Conservation (phyloP, 805 yeast species). For the fission yeast (Schizosaccharomyces pombe) region DNA sequence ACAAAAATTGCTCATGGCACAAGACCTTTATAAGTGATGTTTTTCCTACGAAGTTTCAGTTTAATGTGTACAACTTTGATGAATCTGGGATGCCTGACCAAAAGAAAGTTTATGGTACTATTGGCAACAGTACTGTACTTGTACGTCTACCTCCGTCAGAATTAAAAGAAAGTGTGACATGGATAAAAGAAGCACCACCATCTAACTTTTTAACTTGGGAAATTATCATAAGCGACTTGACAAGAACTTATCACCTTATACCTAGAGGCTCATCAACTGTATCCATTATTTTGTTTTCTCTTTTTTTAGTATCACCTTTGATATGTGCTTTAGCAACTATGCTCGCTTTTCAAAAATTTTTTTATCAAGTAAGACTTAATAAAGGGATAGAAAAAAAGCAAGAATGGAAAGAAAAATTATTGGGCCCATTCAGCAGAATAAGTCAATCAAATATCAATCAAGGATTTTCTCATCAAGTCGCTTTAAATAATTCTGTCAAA, state of each 20-base stretch:
- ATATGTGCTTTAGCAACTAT: not conserved
- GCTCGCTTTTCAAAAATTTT: not conserved
- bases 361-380: not conserved
- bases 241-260: not conserved
- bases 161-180: not conserved
- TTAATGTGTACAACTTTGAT: constrained; percentile 4
- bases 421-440: not conserved
- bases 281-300: not conserved
- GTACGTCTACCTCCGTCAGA: constrained; percentile 1
- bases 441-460: not conserved
- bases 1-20: not conserved
- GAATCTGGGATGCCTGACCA: constrained; percentile 2
- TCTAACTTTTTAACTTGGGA: not conserved
- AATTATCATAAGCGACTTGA: not conserved
- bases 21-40: not conserved
- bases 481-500: too few relatives aligned
- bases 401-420: not conserved
- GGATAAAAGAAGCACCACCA: not conserved
- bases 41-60: not conserved
- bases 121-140: constrained; percentile 3
- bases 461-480: not conserved
- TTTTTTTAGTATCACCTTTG: not conserved
- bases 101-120: not conserved
- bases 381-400: not conserved
- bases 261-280: constrained; percentile 3